phyloP scores from a whole-genome alignment of 805 yeast genomes.

The Scheffersomyces amazonensis region DNA sequence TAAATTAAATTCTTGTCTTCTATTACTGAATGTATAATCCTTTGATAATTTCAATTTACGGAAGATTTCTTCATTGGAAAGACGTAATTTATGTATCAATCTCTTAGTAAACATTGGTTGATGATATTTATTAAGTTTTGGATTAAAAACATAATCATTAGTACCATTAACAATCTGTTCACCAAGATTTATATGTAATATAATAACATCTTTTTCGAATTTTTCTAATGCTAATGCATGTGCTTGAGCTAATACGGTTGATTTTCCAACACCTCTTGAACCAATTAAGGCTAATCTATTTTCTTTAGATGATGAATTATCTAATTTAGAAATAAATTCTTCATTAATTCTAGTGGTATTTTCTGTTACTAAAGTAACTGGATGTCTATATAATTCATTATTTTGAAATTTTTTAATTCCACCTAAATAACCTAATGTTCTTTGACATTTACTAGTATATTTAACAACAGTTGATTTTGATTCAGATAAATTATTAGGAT shows the following conservation, averaged over 20 bases:
- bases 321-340: conserved; percentile 35
- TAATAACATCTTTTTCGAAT: conserved; percentile 34
- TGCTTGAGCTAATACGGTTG: conserved; percentile 67
- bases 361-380: conserved; percentile 56
- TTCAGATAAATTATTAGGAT: conserved; percentile 8
- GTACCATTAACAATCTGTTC: conserved; percentile 67
- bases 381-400: conserved; percentile 61
- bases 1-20: conserved; percentile 29
- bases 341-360: conserved; percentile 41
- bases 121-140: conserved; percentile 47
- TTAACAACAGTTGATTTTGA: conserved; percentile 16
- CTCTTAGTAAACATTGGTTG: conserved; percentile 78
- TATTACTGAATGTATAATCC: conserved; percentile 30
- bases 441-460: conserved; percentile 41
- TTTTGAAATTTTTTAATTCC: conserved; percentile 67
- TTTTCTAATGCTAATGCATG: conserved; percentile 50
- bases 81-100: conserved; percentile 48
- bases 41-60: conserved; percentile 31
- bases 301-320: conserved; percentile 24
- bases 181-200: conserved; percentile 66
- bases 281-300: conserved; percentile 64
- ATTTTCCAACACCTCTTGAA: conserved; percentile 75
- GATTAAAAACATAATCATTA: conserved; percentile 60
- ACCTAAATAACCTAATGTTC: conserved; percentile 51
- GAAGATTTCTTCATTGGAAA: conserved; percentile 32